Percentiles rank a stretch among this genome's conserved stretches.
Conservation (phyloP, 257 asterid genomes). For the Ocimum tenuiflorum region DNA sequence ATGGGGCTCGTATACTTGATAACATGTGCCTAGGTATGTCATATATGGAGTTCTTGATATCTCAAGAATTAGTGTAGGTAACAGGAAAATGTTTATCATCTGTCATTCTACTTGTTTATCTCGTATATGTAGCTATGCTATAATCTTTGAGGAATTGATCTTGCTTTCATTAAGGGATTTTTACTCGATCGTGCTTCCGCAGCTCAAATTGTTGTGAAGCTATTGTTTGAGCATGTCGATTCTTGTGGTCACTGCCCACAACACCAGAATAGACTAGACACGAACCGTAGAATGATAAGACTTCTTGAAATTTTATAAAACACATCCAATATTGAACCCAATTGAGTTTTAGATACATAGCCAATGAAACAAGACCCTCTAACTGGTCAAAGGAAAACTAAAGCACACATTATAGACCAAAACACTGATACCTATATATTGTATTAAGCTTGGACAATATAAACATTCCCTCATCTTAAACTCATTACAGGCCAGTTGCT, state of each 20-base stretch:
- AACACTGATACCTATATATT: slow-evolving; percentile 11
- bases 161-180: no score
- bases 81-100: background rate
- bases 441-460: slow-evolving; percentile 26
- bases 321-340: slow-evolving; percentile 14
- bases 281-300: no score
- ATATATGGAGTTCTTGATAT: background rate
- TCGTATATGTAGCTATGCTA: background rate
- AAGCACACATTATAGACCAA: slow-evolving; percentile 22
- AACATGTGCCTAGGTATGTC: background rate
- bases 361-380: slow-evolving; percentile 20
- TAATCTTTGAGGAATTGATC: background rate
- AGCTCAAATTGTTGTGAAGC: no score
- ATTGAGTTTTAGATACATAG: slow-evolving; percentile 22
- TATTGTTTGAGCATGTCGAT: no score
- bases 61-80: background rate
- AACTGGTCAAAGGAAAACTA: slow-evolving; percentile 15
- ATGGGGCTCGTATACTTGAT: background rate
- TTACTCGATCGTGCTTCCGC: no score
- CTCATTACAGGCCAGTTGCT: slow-evolving; percentile 64
- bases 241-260: no score
- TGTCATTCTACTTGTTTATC: background rate
- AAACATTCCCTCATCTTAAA: slow-evolving; percentile 42
- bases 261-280: no score
- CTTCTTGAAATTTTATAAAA: background rate